Conservation (phyloP, 2,329 filamentous ascomycete genomes). For the Bipolaris sorokiniana region DNA sequence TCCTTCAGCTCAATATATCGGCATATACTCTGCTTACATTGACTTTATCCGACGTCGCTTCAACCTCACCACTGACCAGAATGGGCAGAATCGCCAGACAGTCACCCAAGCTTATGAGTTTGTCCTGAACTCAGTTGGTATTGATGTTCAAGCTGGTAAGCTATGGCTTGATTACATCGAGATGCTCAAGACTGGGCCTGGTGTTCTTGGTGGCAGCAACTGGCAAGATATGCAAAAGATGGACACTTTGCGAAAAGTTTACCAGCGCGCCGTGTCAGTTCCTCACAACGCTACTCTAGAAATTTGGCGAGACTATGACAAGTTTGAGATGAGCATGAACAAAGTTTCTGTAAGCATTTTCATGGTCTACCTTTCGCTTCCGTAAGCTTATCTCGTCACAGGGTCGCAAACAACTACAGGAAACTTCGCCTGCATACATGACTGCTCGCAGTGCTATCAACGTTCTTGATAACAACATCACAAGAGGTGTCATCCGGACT, state of each 20-base stretch:
- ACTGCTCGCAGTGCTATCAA: conserved; percentile 90
- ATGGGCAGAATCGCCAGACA: conserved; percentile 75
- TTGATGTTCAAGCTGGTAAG: conserved; percentile 85
- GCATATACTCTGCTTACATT: conserved; percentile 90
- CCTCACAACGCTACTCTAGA: conserved; percentile 83
- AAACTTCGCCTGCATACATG: conserved; percentile 93
- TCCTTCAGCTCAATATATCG: conserved; percentile 78
- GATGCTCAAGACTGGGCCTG: conserved; percentile 88
- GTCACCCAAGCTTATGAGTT: conserved; percentile 91
- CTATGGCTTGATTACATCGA: conserved; percentile 96
- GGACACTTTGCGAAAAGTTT: conserved; percentile 89
- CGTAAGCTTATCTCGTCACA: conserved; percentile 48
- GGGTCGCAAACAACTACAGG: conserved; percentile 93
- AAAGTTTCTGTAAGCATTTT: conserved; percentile 75
- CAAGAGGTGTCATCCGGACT: conserved; percentile 74
- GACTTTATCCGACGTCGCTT: conserved; percentile 94
- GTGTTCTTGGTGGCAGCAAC: conserved; percentile 78
- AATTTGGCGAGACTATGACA: conserved; percentile 97
- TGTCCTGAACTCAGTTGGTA: conserved; percentile 85
- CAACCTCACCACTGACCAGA: conserved; percentile 80
- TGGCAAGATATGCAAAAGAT: conserved; percentile 99
- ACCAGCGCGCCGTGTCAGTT: conserved; percentile 85
- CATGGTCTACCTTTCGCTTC: background rate
- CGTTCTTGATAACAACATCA: conserved; percentile 90
- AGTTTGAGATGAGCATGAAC: conserved; percentile 92